Evolutionary conservation across 371 early-diverging fungal genomes (phyloP).

Genomic region (Mucor sp.): DNA sequence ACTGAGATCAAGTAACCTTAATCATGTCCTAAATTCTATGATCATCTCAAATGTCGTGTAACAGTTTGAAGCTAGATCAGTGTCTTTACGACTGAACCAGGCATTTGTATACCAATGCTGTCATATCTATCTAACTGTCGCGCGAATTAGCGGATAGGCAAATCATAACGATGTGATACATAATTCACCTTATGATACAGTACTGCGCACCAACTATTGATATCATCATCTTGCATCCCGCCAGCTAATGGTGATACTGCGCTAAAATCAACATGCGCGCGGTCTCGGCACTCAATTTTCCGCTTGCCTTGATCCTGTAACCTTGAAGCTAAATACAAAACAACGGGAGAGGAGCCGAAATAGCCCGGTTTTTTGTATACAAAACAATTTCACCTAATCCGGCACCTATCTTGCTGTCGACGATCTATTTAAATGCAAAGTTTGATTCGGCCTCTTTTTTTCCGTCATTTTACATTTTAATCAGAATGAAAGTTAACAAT

Average conservation of each 20-base stretch:
- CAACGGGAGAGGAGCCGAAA: not conserved
- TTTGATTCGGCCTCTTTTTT: not conserved
- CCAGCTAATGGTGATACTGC: not conserved
- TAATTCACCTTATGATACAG: too few relatives aligned
- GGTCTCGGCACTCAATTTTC: not conserved
- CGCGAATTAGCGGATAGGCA: too few relatives aligned
- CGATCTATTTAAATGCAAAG: not conserved
- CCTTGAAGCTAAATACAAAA: too few relatives aligned
- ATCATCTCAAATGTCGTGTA: too few relatives aligned
- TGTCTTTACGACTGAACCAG: too few relatives aligned
- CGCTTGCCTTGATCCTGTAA: not conserved
- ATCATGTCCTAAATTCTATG: too few relatives aligned
- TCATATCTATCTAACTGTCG: too few relatives aligned
- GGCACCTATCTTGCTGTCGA: not conserved
- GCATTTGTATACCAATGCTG: too few relatives aligned
- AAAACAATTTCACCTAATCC: not conserved
- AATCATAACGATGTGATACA: too few relatives aligned
- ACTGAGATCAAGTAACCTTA: too few relatives aligned
- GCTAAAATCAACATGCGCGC: not conserved
- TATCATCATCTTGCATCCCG: not conserved
- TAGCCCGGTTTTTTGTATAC: not conserved
- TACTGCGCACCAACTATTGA: too few relatives aligned
- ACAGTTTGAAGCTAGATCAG: too few relatives aligned
- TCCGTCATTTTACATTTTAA: not conserved
- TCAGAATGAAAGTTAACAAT: not conserved